Percentiles rank a stretch among this genome's conserved stretches.
Conservation (phyloP, 1,284 basidiomycete species). For the Fomitopsis betulina region DNA sequence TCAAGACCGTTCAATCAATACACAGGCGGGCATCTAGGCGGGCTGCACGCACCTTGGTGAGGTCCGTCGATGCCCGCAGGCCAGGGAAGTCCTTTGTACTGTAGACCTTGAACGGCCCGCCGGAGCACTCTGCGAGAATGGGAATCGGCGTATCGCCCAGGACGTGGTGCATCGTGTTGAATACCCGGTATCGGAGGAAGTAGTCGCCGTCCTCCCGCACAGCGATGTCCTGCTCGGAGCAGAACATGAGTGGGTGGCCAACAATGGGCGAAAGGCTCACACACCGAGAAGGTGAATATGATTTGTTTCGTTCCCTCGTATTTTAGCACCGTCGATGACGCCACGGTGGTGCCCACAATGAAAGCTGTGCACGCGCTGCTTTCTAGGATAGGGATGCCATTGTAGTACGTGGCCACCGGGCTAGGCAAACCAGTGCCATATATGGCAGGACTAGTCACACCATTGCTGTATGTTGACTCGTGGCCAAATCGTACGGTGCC, state of each 20-base stretch:
- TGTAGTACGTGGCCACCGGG: slow-evolving; percentile 34
- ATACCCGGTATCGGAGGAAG: slow-evolving; percentile 22
- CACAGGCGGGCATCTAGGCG: too few species aligned
- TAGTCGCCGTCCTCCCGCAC: slow-evolving; percentile 24
- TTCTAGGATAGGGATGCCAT: slow-evolving; percentile 39
- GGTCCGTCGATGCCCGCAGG: slow-evolving; percentile 62
- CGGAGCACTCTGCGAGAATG: slow-evolving; percentile 70
- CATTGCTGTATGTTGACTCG: too few species aligned
- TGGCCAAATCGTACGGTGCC: too few species aligned
- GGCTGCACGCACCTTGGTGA: slow-evolving; percentile 55
- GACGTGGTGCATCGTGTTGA: slow-evolving; percentile 17
- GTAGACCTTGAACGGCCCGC: slow-evolving; percentile 65
- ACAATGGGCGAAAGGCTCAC: slow-evolving; percentile 14
- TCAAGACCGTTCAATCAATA: not conserved
- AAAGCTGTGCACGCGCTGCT: slow-evolving; percentile 48
- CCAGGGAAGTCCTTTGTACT: slow-evolving; percentile 81
- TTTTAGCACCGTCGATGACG: slow-evolving; percentile 54
- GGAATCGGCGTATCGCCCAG: slow-evolving; percentile 30
- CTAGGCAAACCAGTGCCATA: too few species aligned
- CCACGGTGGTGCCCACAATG: slow-evolving; percentile 61
- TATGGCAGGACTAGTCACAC: too few species aligned
- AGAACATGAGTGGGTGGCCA: not conserved
- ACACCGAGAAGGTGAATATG: slow-evolving; percentile 69
- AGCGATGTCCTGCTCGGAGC: slow-evolving; percentile 18
- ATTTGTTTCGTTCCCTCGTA: slow-evolving; percentile 53